Percentiles rank a stretch among this genome's conserved stretches.
Evolutionary conservation across 2,329 filamentous ascomycete species (phyloP).

Genomic region (Aureobasidium sp.): DNA sequence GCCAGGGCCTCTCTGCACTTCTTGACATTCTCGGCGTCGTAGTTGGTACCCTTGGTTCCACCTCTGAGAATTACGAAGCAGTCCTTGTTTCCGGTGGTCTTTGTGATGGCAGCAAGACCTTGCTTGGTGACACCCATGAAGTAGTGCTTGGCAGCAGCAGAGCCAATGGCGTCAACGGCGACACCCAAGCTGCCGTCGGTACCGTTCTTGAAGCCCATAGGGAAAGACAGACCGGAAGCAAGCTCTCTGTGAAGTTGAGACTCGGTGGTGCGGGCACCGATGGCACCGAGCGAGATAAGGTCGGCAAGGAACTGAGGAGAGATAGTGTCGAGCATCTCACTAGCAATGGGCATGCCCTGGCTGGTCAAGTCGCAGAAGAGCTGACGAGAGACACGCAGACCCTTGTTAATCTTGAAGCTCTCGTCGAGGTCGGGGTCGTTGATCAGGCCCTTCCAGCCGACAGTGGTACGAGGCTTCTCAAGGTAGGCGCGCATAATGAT

Average conservation of each 20-base stretch:
- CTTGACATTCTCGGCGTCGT: constrained; percentile 75
- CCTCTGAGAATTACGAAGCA: constrained; percentile 95
- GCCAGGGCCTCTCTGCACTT: constrained; percentile 67
- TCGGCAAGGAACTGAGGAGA: constrained; percentile 96
- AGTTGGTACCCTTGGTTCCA: constrained; percentile 89
- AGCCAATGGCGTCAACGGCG: constrained; percentile 89
- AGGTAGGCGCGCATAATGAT: constrained; percentile 99
- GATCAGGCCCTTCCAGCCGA: constrained; percentile 98
- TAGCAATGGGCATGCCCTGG: constrained; percentile 87
- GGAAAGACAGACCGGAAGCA: constrained; percentile 90
- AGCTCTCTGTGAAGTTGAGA: constrained; percentile 94
- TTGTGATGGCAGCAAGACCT: constrained; percentile 87
- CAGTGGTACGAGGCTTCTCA: constrained; percentile 95
- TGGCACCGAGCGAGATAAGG: constrained; percentile 88
- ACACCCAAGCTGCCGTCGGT: constrained; percentile 88
- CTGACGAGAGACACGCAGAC: constrained; percentile 82
- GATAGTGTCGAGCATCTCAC: constrained; percentile 98
- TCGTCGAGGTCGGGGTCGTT: constrained; percentile 98
- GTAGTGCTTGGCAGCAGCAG: constrained; percentile 75
- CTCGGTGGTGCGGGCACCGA: constrained; percentile 93
- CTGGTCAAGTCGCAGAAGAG: constrained; percentile 86
- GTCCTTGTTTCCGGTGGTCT: constrained; percentile 89
- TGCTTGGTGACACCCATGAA: constrained; percentile 99
- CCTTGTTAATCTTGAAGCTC: constrained; percentile 98
- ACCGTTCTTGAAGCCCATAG: constrained; percentile 98